Evolutionary conservation across 305 asterid species (phyloP).

Genomic region (Striga hermonthica): DNA sequence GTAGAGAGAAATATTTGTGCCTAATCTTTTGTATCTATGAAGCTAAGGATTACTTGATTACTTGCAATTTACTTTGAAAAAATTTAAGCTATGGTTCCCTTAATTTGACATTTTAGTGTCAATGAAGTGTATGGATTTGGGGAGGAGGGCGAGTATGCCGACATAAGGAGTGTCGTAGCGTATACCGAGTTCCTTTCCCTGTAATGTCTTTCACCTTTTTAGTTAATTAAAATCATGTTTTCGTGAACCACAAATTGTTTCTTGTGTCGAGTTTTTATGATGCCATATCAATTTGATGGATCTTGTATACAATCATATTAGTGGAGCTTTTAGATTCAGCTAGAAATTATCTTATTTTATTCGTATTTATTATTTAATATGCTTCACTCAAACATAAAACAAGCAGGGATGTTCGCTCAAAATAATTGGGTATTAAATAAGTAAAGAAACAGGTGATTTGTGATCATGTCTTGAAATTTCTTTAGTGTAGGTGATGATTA

Average conservation of each 20-base stretch:
- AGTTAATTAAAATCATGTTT: not conserved
- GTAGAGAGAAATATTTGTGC: constrained; percentile 12
- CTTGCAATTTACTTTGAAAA: constrained; percentile 6
- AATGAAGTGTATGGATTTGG: constrained; percentile 18
- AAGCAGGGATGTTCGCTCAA: no score
- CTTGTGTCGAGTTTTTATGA: not conserved
- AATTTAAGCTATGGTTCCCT: constrained; percentile 8
- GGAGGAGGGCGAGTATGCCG: not conserved
- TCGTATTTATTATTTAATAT: no score
- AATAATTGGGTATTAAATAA: no score
- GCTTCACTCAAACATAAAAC: no score
- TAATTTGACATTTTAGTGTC: constrained; percentile 25
- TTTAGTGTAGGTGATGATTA: no score
- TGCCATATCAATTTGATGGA: no score
- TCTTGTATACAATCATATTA: no score
- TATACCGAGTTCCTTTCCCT: not conserved
- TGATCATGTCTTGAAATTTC: no score
- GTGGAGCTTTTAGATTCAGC: no score
- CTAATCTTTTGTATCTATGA: constrained; percentile 5
- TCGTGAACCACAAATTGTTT: not conserved
- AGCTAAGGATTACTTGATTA: constrained; percentile 29
- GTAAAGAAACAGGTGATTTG: no score
- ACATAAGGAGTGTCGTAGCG: not conserved
- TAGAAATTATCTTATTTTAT: no score
- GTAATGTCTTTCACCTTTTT: constrained; percentile 4